These are phyloP conservation scores for Pythium rishiriense DNA, from an alignment of 352 stramenopile genomes.

Conservation along the genomic window DNA sequence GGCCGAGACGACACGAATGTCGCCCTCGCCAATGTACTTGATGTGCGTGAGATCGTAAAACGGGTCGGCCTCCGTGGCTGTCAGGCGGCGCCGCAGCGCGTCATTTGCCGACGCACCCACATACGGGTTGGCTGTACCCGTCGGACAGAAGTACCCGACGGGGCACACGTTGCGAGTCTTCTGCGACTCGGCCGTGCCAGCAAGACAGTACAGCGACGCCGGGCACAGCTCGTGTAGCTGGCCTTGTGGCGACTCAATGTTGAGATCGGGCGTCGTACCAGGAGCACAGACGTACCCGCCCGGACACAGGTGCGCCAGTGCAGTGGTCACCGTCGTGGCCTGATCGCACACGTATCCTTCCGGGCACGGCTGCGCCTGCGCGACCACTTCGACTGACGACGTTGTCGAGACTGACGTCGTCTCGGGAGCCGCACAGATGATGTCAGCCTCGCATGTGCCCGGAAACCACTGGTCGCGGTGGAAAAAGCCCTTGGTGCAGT, in stretches of 20 bases:
- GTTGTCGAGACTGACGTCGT: slow-evolving; percentile 13
- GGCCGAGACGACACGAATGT: slow-evolving; percentile 82
- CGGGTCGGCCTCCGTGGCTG: slow-evolving; percentile 62
- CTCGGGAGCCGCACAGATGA: slow-evolving; percentile 83
- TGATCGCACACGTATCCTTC: slow-evolving; percentile 96
- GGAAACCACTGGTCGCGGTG: slow-evolving; percentile 91
- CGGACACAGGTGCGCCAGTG: slow-evolving; percentile 75
- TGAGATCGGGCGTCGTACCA: slow-evolving; percentile 93
- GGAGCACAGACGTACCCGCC: slow-evolving; percentile 94
- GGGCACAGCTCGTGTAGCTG: slow-evolving; percentile 91
- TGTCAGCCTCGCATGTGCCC: slow-evolving; percentile 96
- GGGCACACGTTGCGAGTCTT: slow-evolving; percentile 83
- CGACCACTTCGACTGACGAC: slow-evolving; percentile 32
- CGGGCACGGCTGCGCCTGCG: slow-evolving; percentile 90
- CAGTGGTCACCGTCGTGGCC: slow-evolving; percentile 80
- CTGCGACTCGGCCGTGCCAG: slow-evolving; percentile 85
- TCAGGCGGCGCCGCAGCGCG: slow-evolving; percentile 75
- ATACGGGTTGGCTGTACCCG: slow-evolving; percentile 89
- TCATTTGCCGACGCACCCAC: slow-evolving; percentile 91
- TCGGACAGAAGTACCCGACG: slow-evolving; percentile 94
- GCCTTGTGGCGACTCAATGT: slow-evolving; percentile 82
- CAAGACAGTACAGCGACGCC: slow-evolving; percentile 86
- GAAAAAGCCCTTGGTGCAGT: slow-evolving; percentile 94
- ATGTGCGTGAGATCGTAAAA: slow-evolving; percentile 75
- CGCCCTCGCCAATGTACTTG: slow-evolving; percentile 90